Conservation (phyloP, 2,329 filamentous ascomycete species). For the Biscogniauxia marginata region DNA sequence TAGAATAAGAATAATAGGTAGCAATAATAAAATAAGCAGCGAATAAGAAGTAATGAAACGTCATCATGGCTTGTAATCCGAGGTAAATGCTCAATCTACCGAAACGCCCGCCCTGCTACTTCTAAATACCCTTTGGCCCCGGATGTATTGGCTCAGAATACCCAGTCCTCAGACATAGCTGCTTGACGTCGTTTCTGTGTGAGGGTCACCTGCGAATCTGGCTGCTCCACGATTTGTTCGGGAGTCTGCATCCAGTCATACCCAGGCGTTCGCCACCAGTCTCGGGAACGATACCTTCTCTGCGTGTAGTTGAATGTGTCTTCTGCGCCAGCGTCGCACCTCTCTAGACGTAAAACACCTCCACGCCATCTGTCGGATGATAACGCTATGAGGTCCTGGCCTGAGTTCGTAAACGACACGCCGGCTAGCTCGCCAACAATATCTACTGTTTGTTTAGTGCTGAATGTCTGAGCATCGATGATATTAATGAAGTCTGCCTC, state of each 20-base stretch:
- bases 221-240: conserved; percentile 20
- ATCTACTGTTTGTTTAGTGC: conserved; percentile 66
- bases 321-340: conserved; percentile 40
- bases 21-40: no score
- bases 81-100: no score
- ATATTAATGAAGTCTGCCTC: conserved; percentile 72
- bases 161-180: conserved; percentile 27
- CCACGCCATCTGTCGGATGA: conserved; percentile 66
- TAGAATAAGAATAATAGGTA: no score
- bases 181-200: conserved; percentile 29
- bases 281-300: conserved; percentile 7
- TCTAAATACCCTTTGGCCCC: neutral
- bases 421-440: conserved; percentile 76
- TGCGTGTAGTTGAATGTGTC: conserved; percentile 25
- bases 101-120: conserved; percentile 10
- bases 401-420: conserved; percentile 64
- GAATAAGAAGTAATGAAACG: no score
- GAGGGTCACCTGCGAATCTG: conserved; percentile 25
- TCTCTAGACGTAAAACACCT: conserved; percentile 63
- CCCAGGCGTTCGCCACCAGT: conserved; percentile 17
- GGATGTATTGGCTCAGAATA: conserved; percentile 14
- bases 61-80: neutral
- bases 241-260: conserved; percentile 31
- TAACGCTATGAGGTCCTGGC: conserved; percentile 65
- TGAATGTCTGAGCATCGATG: conserved; percentile 65